phyloP scores from a whole-genome alignment of 192 early-diverging fungal genomes.

The Rhizoclosmatium globosum region DNA sequence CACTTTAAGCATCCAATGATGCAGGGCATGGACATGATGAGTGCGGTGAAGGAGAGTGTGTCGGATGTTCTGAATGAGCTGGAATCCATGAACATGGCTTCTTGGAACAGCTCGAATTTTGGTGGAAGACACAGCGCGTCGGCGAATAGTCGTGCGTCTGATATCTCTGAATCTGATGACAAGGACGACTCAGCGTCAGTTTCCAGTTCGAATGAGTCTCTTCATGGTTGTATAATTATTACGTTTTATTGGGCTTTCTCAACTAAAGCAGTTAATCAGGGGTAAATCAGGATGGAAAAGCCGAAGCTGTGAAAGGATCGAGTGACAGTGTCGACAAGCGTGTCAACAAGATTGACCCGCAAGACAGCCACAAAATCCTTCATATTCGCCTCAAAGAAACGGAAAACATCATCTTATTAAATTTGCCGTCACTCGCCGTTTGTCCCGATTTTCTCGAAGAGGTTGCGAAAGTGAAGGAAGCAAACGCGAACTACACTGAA shows the following conservation, averaged over 20 bases:
- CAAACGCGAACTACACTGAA: conserved; percentile 63
- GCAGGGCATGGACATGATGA: conserved; percentile 33
- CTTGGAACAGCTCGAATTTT: conserved; percentile 53
- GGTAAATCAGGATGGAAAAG: too few relatives aligned
- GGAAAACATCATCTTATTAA: conserved; percentile 52
- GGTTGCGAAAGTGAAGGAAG: conserved; percentile 46
- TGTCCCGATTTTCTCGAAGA: conserved; percentile 56
- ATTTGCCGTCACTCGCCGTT: conserved; percentile 54
- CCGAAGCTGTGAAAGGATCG: neutral
- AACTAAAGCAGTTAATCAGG: too few relatives aligned
- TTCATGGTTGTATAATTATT: conserved; percentile 16
- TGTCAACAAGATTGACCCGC: conserved; percentile 12
- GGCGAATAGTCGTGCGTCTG: conserved; percentile 41
- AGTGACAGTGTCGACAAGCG: neutral
- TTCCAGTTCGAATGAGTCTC: conserved; percentile 33
- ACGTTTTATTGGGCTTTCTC: too few relatives aligned
- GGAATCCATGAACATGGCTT: conserved; percentile 51
- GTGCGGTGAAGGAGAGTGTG: conserved; percentile 53
- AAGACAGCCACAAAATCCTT: conserved; percentile 35
- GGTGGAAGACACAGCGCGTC: conserved; percentile 42
- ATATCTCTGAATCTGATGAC: conserved; percentile 36
- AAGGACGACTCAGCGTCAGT: conserved; percentile 45
- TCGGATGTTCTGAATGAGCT: conserved; percentile 61
- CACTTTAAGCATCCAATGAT: conserved; percentile 4
- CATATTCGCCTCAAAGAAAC: conserved; percentile 60